Percentiles rank a stretch among this genome's conserved stretches.
These are phyloP conservation scores for Penicillium samsonianum DNA, from an alignment of 495 filamentous ascomycete genomes.

Conservation along the genomic window DNA sequence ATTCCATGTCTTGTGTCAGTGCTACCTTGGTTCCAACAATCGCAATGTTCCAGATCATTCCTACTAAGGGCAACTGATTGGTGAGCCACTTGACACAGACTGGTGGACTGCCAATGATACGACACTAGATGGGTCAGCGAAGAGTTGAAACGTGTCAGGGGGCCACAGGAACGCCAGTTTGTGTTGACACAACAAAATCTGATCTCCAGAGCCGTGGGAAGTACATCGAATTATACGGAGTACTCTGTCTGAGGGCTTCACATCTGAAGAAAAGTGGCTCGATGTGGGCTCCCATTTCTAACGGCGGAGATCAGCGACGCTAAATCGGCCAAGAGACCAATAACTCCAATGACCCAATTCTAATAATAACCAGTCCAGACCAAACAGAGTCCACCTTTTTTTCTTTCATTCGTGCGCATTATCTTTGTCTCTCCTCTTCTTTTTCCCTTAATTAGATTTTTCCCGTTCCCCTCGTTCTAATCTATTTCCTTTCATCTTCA, in stretches of 20 bases:
- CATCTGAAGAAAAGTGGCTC: constrained; percentile 5
- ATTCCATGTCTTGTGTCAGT: not conserved
- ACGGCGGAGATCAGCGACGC: constrained; percentile 8
- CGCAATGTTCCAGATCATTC: not conserved
- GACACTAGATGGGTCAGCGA: not conserved
- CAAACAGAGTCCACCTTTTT: constrained; percentile 5
- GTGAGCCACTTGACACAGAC: not conserved
- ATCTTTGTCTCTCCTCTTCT: constrained; percentile 6
- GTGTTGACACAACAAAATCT: not conserved
- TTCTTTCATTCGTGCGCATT: not conserved
- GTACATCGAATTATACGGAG: not conserved
- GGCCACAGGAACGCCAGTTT: not conserved
- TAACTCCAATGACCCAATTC: not conserved
- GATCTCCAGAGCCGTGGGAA: not conserved
- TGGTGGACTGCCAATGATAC: not conserved
- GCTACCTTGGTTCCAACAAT: not conserved
- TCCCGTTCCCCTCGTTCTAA: not conserved
- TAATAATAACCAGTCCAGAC: constrained; percentile 11
- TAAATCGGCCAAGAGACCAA: not conserved
- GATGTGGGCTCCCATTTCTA: not conserved
- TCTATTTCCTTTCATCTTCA: not conserved
- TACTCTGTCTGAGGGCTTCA: not conserved
- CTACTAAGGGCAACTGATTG: not conserved
- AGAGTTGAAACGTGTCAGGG: not conserved
- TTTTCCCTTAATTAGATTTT: constrained; percentile 1